These are phyloP conservation scores for Setaria italica DNA, from an alignment of 202 grass and related monocot genomes.

Conservation along the genomic window DNA sequence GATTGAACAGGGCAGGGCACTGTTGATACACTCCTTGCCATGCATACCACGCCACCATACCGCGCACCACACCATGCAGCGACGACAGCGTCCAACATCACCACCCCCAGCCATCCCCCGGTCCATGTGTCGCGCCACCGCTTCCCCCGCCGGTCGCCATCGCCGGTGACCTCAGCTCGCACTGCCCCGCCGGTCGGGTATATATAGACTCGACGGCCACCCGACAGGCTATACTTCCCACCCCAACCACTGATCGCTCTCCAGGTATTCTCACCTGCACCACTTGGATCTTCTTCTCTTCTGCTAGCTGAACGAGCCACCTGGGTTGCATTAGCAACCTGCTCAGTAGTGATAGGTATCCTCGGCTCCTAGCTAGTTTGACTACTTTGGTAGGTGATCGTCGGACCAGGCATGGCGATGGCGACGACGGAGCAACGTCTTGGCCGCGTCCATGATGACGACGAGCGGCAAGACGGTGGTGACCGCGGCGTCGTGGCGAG, in stretches of 20 bases:
- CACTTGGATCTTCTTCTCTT: neutral
- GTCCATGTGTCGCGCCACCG: constrained; percentile 31
- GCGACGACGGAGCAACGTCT: constrained; percentile 6
- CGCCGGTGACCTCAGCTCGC: constrained; percentile 13
- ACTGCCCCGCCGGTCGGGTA: neutral
- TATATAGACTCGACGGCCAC: constrained; percentile 13
- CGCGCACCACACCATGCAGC: constrained; percentile 4
- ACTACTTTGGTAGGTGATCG: neutral
- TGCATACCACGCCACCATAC: constrained; percentile 23
- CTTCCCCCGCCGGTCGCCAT: constrained; percentile 41
- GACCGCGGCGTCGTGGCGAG: neutral
- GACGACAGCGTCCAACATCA: neutral
- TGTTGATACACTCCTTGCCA: constrained; percentile 42
- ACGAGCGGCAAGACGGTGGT: neutral
- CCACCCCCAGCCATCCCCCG: neutral
- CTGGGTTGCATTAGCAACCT: neutral
- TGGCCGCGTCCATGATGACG: constrained; percentile 12
- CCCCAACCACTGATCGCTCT: neutral
- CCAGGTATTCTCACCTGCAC: constrained; percentile 43
- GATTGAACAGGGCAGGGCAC: constrained; percentile 48
- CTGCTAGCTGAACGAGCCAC: neutral
- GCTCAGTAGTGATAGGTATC: neutral
- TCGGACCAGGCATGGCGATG: constrained; percentile 32
- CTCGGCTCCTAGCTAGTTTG: neutral
- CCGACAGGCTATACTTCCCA: constrained; percentile 12